Percentiles rank a stretch among this genome's conserved stretches.
phyloP scores from a whole-genome alignment of 345 rosid species.

The Carallia brachiata region DNA sequence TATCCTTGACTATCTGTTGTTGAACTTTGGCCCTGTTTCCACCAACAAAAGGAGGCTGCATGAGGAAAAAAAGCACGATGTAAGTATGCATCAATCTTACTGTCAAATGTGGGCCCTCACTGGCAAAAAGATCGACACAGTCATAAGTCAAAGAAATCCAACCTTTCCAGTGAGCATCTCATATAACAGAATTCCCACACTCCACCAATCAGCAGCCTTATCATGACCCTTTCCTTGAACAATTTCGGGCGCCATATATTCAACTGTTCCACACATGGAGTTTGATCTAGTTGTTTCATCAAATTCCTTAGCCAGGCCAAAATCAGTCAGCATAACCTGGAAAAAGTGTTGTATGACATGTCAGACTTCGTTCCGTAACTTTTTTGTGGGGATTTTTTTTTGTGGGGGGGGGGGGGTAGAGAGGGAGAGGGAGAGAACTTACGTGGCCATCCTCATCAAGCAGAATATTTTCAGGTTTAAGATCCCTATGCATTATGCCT shows the following conservation, averaged over 20 bases:
- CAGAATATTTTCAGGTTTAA: constrained; percentile 92
- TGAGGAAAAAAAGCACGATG: not conserved
- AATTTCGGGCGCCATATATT: constrained; percentile 97
- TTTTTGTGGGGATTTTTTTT: not conserved
- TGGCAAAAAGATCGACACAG: too few relatives aligned
- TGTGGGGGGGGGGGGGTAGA: not conserved
- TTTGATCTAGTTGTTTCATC: constrained; percentile 83
- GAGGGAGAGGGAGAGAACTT: constrained; percentile 24
- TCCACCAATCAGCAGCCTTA: constrained; percentile 99
- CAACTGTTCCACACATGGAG: constrained; percentile 90
- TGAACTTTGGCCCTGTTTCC: constrained; percentile 66
- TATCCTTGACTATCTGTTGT: constrained; percentile 78
- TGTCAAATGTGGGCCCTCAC: too few relatives aligned
- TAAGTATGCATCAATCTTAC: too few relatives aligned
- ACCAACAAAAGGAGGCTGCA: constrained; percentile 80
- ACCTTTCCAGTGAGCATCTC: constrained; percentile 98
- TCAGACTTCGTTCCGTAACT: not conserved
- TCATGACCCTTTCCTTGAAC: constrained; percentile 86
- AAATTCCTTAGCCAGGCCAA: constrained; percentile 86
- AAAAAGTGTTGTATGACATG: constrained; percentile 11
- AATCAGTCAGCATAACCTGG: constrained; percentile 80
- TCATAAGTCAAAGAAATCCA: not conserved
- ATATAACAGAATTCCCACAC: constrained; percentile 77
- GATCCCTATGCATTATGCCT: constrained; percentile 97
- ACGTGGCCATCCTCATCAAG: constrained; percentile 90